Evolutionary conservation across 208 protist species (phyloP).

Genomic region (Acanthamoeba triangularis): DNA sequence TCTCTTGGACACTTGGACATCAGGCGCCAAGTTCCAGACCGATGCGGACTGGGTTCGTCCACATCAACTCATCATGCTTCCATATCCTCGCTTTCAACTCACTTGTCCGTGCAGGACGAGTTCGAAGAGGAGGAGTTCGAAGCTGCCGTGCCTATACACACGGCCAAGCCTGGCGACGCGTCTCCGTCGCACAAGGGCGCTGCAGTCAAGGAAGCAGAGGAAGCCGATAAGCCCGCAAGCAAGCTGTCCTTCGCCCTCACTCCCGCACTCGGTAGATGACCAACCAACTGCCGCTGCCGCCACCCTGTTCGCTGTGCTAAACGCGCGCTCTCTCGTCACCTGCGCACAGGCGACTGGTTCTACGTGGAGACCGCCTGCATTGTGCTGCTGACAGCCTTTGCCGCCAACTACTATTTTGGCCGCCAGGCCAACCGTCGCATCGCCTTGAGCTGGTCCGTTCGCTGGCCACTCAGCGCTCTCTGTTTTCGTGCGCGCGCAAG

Average conservation of each 20-base stretch:
- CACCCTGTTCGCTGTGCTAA: background rate
- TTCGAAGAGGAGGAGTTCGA: conserved; percentile 28
- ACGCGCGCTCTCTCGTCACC: background rate
- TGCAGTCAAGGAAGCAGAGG: background rate
- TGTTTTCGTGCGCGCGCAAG: background rate
- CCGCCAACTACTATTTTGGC: conserved; percentile 26
- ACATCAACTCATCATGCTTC: background rate
- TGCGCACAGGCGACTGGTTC: conserved; percentile 4
- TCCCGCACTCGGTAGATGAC: background rate
- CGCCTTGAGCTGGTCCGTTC: conserved; percentile 21
- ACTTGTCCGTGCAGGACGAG: background rate
- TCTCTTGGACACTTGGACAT: background rate
- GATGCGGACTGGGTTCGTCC: conserved; percentile 9
- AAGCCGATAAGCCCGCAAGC: background rate
- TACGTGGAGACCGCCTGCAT: conserved; percentile 36
- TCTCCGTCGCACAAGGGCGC: background rate
- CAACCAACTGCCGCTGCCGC: background rate
- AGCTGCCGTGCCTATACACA: background rate
- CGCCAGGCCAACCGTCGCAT: conserved; percentile 24
- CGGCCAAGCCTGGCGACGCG: background rate
- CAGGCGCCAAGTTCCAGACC: conserved; percentile 30
- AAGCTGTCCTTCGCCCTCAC: conserved; percentile 17
- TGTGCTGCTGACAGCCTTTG: background rate
- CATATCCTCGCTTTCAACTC: background rate
- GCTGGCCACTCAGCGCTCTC: background rate